These are phyloP conservation scores for Phanerochaete carnosa DNA, from an alignment of 768 basidiomycete genomes.

Conservation along the genomic window DNA sequence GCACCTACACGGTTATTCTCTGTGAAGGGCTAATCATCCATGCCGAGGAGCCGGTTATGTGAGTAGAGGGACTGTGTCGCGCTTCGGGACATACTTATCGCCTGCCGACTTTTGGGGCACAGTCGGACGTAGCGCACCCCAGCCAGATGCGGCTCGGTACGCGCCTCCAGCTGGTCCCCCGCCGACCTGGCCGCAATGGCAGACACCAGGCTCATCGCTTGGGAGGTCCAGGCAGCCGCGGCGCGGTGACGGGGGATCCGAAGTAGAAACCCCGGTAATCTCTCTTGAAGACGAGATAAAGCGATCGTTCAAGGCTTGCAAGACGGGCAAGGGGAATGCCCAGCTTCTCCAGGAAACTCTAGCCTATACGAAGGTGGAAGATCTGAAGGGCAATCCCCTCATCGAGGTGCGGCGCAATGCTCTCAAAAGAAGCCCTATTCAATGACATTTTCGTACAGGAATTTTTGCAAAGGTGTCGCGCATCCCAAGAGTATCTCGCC, in stretches of 20 bases:
- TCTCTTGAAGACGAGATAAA: constrained; percentile 80
- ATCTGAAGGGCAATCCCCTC: constrained; percentile 42
- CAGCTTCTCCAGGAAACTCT: constrained; percentile 69
- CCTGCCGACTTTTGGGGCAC: not conserved
- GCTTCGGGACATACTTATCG: not conserved
- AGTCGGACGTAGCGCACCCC: not conserved
- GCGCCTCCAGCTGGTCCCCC: constrained; percentile 12
- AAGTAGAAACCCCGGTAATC: constrained; percentile 32
- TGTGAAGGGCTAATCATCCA: not conserved
- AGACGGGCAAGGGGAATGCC: constrained; percentile 77
- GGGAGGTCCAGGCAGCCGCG: not conserved
- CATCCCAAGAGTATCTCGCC: constrained; percentile 78
- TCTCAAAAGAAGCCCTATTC: not conserved
- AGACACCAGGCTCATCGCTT: not conserved
- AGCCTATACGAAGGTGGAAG: constrained; percentile 63
- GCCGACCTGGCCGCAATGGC: constrained; percentile 7
- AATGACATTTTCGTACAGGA: constrained; percentile 47
- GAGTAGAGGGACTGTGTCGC: not conserved
- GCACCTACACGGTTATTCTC: not conserved
- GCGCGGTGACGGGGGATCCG: not conserved
- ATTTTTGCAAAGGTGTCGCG: constrained; percentile 71
- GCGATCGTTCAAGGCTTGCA: constrained; percentile 78
- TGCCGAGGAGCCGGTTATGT: not conserved
- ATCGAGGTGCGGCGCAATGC: constrained; percentile 20
- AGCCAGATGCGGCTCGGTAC: not conserved